Conservation (phyloP, 2,329 filamentous ascomycete species). For the Laburnicola sp. region DNA sequence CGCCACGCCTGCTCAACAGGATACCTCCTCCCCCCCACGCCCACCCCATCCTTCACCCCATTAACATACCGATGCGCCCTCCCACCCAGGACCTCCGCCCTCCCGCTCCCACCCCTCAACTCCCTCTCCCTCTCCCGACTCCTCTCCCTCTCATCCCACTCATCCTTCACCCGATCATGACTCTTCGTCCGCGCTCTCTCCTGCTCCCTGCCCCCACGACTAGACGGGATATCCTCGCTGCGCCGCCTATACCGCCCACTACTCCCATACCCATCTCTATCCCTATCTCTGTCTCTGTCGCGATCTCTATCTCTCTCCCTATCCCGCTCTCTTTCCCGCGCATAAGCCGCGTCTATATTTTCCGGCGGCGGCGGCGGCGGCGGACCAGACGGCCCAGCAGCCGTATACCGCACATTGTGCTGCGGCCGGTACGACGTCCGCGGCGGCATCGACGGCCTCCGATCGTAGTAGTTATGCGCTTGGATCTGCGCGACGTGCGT, state of each 20-base stretch:
- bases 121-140: slow-evolving; percentile 10
- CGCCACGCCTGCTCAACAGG: not conserved
- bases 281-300: slow-evolving; percentile 18
- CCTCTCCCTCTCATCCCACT: slow-evolving; percentile 21
- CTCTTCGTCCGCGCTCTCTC: slow-evolving; percentile 16
- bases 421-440: slow-evolving; percentile 30
- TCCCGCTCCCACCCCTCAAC: slow-evolving; percentile 14
- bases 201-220: not conserved
- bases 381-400: slow-evolving; percentile 24
- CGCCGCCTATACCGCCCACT: slow-evolving; percentile 11
- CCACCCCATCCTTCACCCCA: slow-evolving; percentile 40
- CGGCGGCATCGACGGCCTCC: slow-evolving; percentile 31
- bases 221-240: slow-evolving; percentile 14
- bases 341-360: slow-evolving; percentile 22
- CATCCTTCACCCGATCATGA: slow-evolving; percentile 28
- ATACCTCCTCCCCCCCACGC: slow-evolving; percentile 14
- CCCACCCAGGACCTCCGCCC: slow-evolving; percentile 4
- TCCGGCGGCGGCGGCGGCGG: slow-evolving; percentile 24
- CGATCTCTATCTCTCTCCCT: slow-evolving; percentile 15
- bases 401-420: slow-evolving; percentile 29
- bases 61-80: slow-evolving; percentile 38
- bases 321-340: slow-evolving; percentile 19
- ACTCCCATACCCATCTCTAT: slow-evolving; percentile 10
- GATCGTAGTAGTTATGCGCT: slow-evolving; percentile 37
- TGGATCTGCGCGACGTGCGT: slow-evolving; percentile 49